phyloP scores from a whole-genome alignment of 2,329 filamentous ascomycete species.

The Ramularia collo-cygni region DNA sequence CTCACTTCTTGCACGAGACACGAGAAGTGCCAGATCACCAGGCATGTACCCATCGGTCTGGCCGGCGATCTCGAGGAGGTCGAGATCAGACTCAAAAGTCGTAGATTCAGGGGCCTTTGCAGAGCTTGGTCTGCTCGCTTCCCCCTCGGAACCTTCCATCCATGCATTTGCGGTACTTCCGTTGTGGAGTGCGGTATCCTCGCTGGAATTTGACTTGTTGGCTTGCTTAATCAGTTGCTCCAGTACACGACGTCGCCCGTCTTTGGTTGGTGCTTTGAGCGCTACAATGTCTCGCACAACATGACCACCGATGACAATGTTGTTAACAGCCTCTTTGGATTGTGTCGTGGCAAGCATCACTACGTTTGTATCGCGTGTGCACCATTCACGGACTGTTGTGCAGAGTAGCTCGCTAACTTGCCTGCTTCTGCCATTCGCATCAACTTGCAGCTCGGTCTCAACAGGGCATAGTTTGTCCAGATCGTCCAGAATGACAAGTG shows the following conservation, averaged over 20 bases:
- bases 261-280: slow-evolving; percentile 87
- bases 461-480: slow-evolving; percentile 86
- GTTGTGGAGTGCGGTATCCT: slow-evolving; percentile 7
- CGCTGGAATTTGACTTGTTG: slow-evolving; percentile 11
- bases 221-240: slow-evolving; percentile 60
- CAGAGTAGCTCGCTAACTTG: slow-evolving; percentile 88
- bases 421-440: slow-evolving; percentile 85
- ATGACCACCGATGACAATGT: slow-evolving; percentile 82
- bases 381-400: slow-evolving; percentile 76
- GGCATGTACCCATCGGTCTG: slow-evolving; percentile 98
- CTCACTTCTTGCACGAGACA: slow-evolving; percentile 83
- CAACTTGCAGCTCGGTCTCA: slow-evolving; percentile 90
- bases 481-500: slow-evolving; percentile 85
- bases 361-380: slow-evolving; percentile 69
- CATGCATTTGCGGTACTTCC: slow-evolving; percentile 40
- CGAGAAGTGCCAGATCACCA: slow-evolving; percentile 78
- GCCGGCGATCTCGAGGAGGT: slow-evolving; percentile 87
- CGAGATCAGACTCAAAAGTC: slow-evolving; percentile 65
- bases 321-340: slow-evolving; percentile 86
- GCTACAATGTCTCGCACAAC: slow-evolving; percentile 86
- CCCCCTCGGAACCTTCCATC: slow-evolving; percentile 63
- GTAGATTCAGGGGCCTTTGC: slow-evolving; percentile 37
- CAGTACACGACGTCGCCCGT: slow-evolving; percentile 74
- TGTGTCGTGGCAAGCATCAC: slow-evolving; percentile 87
- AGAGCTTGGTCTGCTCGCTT: slow-evolving; percentile 40